Conservation (phyloP, 1,284 basidiomycete genomes). For the Xerocomus nothofagi region DNA sequence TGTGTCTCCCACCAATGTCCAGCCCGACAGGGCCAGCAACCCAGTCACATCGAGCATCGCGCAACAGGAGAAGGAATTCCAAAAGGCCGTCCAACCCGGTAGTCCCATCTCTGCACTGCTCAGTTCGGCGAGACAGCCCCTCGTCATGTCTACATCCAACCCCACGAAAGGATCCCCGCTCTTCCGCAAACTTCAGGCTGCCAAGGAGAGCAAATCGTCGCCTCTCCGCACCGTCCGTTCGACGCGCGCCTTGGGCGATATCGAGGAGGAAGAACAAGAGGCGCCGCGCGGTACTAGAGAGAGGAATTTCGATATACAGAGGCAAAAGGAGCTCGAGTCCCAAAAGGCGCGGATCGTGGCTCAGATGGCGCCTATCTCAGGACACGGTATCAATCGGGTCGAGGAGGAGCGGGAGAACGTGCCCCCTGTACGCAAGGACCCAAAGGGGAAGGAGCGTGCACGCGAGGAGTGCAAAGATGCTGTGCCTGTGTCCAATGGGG, state of each 20-base stretch:
- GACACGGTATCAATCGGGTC: constrained; percentile 33
- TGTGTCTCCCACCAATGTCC: constrained; percentile 20
- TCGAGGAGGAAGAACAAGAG: constrained; percentile 49
- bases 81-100: constrained; percentile 92
- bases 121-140: constrained; percentile 84
- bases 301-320: constrained; percentile 48
- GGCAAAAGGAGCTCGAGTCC: constrained; percentile 74
- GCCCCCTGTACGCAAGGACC: constrained; percentile 37
- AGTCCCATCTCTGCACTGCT: constrained; percentile 92
- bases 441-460: constrained; percentile 33
- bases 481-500: constrained; percentile 17
- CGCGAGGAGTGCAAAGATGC: constrained; percentile 34
- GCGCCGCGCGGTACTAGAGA: constrained; percentile 39
- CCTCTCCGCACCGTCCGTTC: constrained; percentile 40
- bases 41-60: constrained; percentile 60
- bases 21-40: constrained; percentile 37
- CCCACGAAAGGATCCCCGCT: constrained; percentile 53
- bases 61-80: constrained; percentile 94
- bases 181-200: constrained; percentile 55
- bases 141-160: constrained; percentile 64
- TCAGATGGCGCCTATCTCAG: constrained; percentile 74
- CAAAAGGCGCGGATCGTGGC: constrained; percentile 89
- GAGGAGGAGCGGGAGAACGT: constrained; percentile 49
- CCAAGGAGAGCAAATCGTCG: constrained; percentile 37
- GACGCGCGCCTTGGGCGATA: constrained; percentile 45